Percentiles rank a stretch among this genome's conserved stretches.
Evolutionary conservation across 441 rosid species (phyloP).

Genomic region (Geranium incanum): DNA sequence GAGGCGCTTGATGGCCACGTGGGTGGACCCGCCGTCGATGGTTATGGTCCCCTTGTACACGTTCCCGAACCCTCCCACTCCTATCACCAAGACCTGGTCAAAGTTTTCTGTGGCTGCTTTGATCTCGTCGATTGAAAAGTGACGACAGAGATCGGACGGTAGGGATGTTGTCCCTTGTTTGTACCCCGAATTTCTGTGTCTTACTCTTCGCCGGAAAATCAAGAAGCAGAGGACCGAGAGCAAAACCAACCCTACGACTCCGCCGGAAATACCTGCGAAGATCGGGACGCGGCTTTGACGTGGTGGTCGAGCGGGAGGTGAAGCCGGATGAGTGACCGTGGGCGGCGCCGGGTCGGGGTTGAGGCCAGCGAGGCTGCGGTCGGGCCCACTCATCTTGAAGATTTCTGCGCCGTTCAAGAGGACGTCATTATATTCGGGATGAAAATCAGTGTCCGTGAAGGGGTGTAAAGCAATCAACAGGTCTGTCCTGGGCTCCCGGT

Average conservation of each 20-base stretch:
- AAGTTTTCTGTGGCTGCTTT: conserved; percentile 89
- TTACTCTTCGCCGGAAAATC: too few relatives aligned
- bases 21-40: conserved; percentile 66
- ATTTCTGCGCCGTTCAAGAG: conserved; percentile 80
- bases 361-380: conserved; percentile 65
- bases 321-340: not conserved
- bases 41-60: conserved; percentile 64
- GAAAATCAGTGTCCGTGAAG: conserved; percentile 36
- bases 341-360: conserved; percentile 48
- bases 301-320: too few relatives aligned
- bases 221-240: too few relatives aligned
- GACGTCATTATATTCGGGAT: conserved; percentile 46
- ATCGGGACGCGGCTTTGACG: too few relatives aligned
- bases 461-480: conserved; percentile 24
- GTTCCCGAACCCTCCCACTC: conserved; percentile 95
- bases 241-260: too few relatives aligned
- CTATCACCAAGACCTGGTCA: conserved; percentile 57
- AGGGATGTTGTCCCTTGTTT: conserved; percentile 86
- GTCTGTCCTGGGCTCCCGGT: conserved; percentile 45
- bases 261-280: too few relatives aligned
- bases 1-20: conserved; percentile 93
- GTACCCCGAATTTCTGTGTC: too few relatives aligned
- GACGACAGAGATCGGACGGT: conserved; percentile 89
- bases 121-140: conserved; percentile 91
- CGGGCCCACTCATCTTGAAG: conserved; percentile 46